Percentiles rank a stretch among this genome's conserved stretches.
Evolutionary conservation across 2,329 filamentous ascomycete species (phyloP).

Genomic region (Penicillium freii): DNA sequence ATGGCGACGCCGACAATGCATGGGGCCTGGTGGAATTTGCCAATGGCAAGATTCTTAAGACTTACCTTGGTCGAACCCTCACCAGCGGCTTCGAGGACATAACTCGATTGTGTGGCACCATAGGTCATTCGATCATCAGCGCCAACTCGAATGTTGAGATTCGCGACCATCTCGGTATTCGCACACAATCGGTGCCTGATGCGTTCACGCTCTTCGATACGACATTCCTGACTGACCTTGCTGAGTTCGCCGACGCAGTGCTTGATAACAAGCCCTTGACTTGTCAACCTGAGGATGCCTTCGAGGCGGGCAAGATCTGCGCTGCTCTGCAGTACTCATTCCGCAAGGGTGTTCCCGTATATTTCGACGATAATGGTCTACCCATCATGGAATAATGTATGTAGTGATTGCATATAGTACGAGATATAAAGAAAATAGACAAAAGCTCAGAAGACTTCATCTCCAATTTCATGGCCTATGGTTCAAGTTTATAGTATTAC

Average conservation of each 20-base stretch:
- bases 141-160: constrained; percentile 17
- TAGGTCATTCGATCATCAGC: constrained; percentile 26
- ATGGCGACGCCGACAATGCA: constrained; percentile 20
- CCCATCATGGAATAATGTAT: constrained; percentile 13
- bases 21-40: constrained; percentile 40
- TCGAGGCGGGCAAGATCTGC: constrained; percentile 17
- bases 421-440: constrained; percentile 1
- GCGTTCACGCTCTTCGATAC: constrained; percentile 16
- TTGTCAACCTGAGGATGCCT: constrained; percentile 16
- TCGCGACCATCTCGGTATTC: constrained; percentile 14
- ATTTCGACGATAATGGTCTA: constrained; percentile 14
- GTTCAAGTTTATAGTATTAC: neutral
- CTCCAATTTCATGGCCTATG: neutral
- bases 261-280: constrained; percentile 17
- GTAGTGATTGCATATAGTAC: neutral
- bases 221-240: constrained; percentile 13
- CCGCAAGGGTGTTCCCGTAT: constrained; percentile 15
- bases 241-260: constrained; percentile 15
- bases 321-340: constrained; percentile 17
- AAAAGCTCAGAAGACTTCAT: neutral
- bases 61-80: constrained; percentile 37
- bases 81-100: constrained; percentile 37
- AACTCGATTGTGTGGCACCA: constrained; percentile 39
- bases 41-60: constrained; percentile 39
- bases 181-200: constrained; percentile 13